These are phyloP conservation scores for Cutaneotrichosporon sp. DNA, from an alignment of 1,284 basidiomycete species.

Conservation along the genomic window DNA sequence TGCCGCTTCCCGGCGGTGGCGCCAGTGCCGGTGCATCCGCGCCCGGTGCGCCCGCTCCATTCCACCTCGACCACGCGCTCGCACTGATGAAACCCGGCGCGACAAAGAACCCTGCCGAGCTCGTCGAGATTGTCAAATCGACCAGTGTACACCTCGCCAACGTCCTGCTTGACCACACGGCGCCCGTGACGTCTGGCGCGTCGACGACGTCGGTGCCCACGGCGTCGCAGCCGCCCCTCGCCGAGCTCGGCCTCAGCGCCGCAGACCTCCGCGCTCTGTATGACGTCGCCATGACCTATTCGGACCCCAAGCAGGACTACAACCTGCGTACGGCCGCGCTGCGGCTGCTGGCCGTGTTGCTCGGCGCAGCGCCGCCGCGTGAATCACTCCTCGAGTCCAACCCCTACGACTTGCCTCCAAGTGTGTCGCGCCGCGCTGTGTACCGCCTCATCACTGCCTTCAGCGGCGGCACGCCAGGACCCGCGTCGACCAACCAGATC, in stretches of 20 bases:
- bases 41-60: constrained; percentile 12
- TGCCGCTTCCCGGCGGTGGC: constrained; percentile 2
- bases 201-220: background rate
- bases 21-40: background rate
- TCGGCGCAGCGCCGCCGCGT: constrained; percentile 28
- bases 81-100: constrained; percentile 28
- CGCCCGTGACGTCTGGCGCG: background rate
- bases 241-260: constrained; percentile 10
- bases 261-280: constrained; percentile 30
- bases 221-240: constrained; percentile 3
- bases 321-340: constrained; percentile 34
- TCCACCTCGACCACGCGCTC: constrained; percentile 34
- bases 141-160: constrained; percentile 33
- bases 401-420: constrained; percentile 19
- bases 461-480: constrained; percentile 11
- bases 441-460: constrained; percentile 28
- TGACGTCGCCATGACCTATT: constrained; percentile 24
- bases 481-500: constrained; percentile 28
- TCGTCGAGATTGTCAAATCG: constrained; percentile 32
- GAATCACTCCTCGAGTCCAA: constrained; percentile 17
- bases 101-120: constrained; percentile 18
- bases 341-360: constrained; percentile 34
- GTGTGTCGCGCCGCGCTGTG: constrained; percentile 26
- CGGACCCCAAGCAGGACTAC: constrained; percentile 23
- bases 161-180: constrained; percentile 17